Conservation (phyloP, 2,329 filamentous ascomycete species). For the Aspergillus sclerotialis region DNA sequence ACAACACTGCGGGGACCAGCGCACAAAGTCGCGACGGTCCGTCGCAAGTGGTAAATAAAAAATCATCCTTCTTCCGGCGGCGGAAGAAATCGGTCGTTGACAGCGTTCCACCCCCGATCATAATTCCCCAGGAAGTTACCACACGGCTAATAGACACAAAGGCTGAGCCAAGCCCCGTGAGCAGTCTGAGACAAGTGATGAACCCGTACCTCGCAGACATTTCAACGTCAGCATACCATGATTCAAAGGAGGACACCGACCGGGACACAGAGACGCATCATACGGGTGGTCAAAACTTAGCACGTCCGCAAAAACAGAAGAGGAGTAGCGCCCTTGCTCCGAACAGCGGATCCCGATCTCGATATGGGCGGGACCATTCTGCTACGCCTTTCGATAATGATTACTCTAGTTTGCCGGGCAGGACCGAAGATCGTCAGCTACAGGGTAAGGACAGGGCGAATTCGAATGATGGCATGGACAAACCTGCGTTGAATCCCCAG, state of each 20-base stretch:
- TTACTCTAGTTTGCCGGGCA: conserved; percentile 28
- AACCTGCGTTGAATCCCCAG: conserved; percentile 3
- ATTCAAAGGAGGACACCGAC: conserved; percentile 16
- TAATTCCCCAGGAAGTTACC: conserved; percentile 38
- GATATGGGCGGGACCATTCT: conserved; percentile 21
- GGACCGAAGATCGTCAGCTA: conserved; percentile 22
- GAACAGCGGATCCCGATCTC: conserved; percentile 16
- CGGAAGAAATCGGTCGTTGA: conserved; percentile 85
- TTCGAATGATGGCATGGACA: conserved; percentile 2
- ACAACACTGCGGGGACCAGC: conserved; percentile 14
- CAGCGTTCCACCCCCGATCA: conserved; percentile 52
- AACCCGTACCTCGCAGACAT: conserved; percentile 63
- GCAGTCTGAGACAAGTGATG: conserved; percentile 80
- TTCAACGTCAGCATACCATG: conserved; percentile 11
- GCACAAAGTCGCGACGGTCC: conserved; percentile 24
- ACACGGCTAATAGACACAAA: conserved; percentile 27
- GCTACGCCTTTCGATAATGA: conserved; percentile 18
- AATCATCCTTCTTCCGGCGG: conserved; percentile 87
- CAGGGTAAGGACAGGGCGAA: conserved; percentile 13
- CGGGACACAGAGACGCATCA: conserved; percentile 12
- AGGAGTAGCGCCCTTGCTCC: conserved; percentile 19
- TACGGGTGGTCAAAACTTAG: conserved; percentile 11
- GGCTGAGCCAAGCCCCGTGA: conserved; percentile 56
- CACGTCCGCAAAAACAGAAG: conserved; percentile 13
- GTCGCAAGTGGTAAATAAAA: conserved; percentile 69